Base-by-base conservation (phyloP, 2,329 filamentous ascomycete species). In the Aspergillus pseudoviridinutans region DNA sequence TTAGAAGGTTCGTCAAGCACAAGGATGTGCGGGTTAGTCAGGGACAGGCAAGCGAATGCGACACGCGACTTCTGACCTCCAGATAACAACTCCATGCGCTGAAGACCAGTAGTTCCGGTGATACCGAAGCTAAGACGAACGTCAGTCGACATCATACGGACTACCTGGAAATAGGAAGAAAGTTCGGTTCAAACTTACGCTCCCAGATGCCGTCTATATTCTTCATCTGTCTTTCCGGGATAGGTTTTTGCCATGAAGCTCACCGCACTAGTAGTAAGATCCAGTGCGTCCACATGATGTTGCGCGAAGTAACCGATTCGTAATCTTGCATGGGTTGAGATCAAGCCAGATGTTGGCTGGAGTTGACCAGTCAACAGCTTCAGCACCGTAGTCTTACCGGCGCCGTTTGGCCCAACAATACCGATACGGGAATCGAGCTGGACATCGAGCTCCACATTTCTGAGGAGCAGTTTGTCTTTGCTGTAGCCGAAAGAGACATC, bases 1-100 rank as follows among this genome's bases (percentile, higher is more conserved):
- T 99, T 99, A 63, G 91, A 96, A 73, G 94, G 94, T 77, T 99
- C 94, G 83, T 99, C 94, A 52, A 99, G 89, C 60, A 99, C 93
- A 50, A 99, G 83, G 64, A 99, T 97, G 72, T 99, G 94, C 20
- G 94, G 94, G 76, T 97, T 96, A 51, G 87, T 91, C 64, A 99
- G 80, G 0, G 92, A 93, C 60, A 99, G 78, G 72, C 93, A 97
- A n/a, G 94, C 93, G 76, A 99, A 99, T 7, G 94, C 94, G 1
- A 99, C 94, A 80, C 94, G 90, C 53, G 92, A 97, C 76, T 99
- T 99, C 72, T 99, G 94, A 80, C 94, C 94, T 82, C 94, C 94
- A 14, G 94, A 99, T 3, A 99, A 79, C 51, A 97, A 77, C 46
- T 79, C 93, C 89, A 99, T 96, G 79, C 96, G 96, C 73, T 99